phyloP scores from a whole-genome alignment of 1,139 yeast species.

The Suhomyces bokatorum region DNA sequence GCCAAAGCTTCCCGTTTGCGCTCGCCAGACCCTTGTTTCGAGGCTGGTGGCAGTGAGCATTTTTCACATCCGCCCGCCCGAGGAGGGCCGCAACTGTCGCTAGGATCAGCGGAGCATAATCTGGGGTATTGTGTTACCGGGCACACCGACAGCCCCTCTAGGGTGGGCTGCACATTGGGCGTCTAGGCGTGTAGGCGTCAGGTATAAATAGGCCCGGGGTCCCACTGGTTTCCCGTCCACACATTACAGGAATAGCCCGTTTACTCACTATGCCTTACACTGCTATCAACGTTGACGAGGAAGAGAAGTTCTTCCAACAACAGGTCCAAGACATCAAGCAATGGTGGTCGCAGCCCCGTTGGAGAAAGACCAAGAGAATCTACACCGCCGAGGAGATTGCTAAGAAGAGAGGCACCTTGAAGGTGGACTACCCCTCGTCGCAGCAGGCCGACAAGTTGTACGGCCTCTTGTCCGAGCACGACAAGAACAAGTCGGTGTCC shows the following conservation, averaged over 20 bases:
- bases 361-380: constrained; percentile 85
- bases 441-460: constrained; percentile 81
- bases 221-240: background rate
- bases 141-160: background rate
- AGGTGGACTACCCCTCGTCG: constrained; percentile 72
- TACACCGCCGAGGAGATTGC: constrained; percentile 91
- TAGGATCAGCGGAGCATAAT: constrained; percentile 13
- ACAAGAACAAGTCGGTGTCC: constrained; percentile 70
- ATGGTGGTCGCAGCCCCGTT: constrained; percentile 95
- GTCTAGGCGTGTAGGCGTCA: background rate
- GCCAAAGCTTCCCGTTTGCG: background rate
- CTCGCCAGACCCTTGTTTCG: background rate
- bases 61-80: constrained; percentile 10
- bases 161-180: background rate
- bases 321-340: constrained; percentile 72
- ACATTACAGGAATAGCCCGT: background rate
- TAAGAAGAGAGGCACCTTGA: constrained; percentile 77
- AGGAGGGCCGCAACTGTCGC: constrained; percentile 6
- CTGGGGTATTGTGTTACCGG: constrained; percentile 12
- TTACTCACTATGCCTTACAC: constrained; percentile 47
- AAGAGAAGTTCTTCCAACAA: constrained; percentile 62
- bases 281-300: constrained; percentile 56
- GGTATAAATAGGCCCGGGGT: constrained; percentile 7
- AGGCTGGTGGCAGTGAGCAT: background rate
- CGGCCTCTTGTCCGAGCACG: constrained; percentile 69